A percentile compares a stretch with the other conserved stretches of the same genome.
phyloP scores from a whole-genome alignment of 1,139 yeast species.

The Scheffersomyces quercinus region DNA sequence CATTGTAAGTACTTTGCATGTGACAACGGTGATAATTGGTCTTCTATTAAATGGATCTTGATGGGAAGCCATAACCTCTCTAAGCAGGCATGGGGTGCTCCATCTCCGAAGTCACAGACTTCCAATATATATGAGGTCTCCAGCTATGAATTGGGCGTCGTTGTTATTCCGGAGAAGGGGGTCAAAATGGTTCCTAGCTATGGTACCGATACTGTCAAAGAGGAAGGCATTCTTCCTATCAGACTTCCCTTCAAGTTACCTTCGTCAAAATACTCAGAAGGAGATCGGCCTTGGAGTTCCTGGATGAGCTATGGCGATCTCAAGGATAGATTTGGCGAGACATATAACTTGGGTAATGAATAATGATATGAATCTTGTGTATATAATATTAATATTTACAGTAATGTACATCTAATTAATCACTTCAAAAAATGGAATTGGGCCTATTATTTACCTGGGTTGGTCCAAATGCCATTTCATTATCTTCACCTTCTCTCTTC shows the following conservation, averaged over 20 bases:
- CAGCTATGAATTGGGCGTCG: slow-evolving; percentile 61
- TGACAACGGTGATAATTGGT: slow-evolving; percentile 51
- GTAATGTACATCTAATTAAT: background rate
- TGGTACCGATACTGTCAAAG: slow-evolving; percentile 32
- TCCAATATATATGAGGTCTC: slow-evolving; percentile 26
- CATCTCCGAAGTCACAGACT: slow-evolving; percentile 14
- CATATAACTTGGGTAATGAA: slow-evolving; percentile 12
- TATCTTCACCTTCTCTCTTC: slow-evolving; percentile 8
- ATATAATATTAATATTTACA: background rate
- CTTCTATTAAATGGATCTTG: slow-evolving; percentile 58
- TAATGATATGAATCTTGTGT: background rate
- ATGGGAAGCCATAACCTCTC: slow-evolving; percentile 68
- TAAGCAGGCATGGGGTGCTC: slow-evolving; percentile 72
- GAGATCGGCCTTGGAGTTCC: slow-evolving; percentile 55
- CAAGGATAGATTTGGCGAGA: slow-evolving; percentile 21
- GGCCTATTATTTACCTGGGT: slow-evolving; percentile 35
- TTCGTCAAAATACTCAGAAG: slow-evolving; percentile 33
- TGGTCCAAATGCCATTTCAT: slow-evolving; percentile 29
- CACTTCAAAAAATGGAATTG: slow-evolving; percentile 32
- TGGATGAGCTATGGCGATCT: slow-evolving; percentile 20
- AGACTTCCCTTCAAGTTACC: slow-evolving; percentile 59
- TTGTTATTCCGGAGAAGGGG: slow-evolving; percentile 17
- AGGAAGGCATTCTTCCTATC: slow-evolving; percentile 27
- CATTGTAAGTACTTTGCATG: slow-evolving; percentile 43
- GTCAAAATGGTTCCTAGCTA: slow-evolving; percentile 36